A percentile compares a stretch with the other conserved stretches of the same genome.
Conservation (phyloP, 768 basidiomycete genomes). For the Dacryopinax primogenitus region DNA sequence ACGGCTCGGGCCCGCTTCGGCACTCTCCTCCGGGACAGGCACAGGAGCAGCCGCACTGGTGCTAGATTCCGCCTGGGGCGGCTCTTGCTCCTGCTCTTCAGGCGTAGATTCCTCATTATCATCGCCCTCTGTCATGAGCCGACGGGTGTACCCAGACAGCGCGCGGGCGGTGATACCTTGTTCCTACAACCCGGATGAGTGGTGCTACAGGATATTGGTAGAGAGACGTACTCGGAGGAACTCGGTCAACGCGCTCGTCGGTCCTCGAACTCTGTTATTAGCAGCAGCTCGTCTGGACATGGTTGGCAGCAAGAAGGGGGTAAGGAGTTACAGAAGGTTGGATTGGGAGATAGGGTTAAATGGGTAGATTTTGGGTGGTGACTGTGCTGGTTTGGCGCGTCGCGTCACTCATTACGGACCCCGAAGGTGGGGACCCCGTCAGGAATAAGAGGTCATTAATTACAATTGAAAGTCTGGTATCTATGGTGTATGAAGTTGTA, state of each 20-base stretch:
- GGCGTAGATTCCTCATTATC: constrained; percentile 8
- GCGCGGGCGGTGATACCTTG: constrained; percentile 37
- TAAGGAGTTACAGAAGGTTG: neutral
- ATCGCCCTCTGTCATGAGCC: neutral
- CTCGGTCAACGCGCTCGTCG: constrained; percentile 71
- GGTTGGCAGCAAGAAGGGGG: neutral
- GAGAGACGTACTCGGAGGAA: constrained; percentile 47
- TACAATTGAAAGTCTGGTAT: too few species aligned
- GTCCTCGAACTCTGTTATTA: constrained; percentile 57
- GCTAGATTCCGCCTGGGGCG: neutral
- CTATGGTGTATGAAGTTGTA: too few species aligned
- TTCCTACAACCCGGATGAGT: constrained; percentile 28
- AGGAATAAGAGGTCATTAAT: too few species aligned
- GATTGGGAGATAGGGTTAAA: neutral
- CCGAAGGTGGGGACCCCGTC: neutral
- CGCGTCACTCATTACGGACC: neutral
- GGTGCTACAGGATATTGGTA: neutral
- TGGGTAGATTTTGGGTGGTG: neutral
- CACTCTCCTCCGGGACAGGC: constrained; percentile 8
- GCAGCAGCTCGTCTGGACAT: constrained; percentile 17
- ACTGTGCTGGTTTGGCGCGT: neutral
- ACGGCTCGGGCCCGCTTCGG: constrained; percentile 14
- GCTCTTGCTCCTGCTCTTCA: neutral
- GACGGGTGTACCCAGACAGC: neutral
- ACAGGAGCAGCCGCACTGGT: neutral